These are phyloP conservation scores for Fusarium austroafricanum DNA, from an alignment of 2,329 filamentous ascomycete genomes.

Conservation along the genomic window DNA sequence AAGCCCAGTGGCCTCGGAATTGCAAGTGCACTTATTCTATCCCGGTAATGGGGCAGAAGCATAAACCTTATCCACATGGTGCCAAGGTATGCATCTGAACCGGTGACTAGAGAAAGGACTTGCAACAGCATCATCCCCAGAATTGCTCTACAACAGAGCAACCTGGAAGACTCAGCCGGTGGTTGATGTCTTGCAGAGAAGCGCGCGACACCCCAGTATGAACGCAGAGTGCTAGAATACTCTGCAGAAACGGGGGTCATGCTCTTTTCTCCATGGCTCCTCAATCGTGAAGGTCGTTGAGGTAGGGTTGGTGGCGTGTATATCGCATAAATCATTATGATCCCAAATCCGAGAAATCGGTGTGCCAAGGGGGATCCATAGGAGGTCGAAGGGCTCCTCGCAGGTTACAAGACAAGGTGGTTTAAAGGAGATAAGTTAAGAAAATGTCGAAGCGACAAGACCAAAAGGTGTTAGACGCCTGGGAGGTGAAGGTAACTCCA, in stretches of 20 bases:
- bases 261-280: constrained; percentile 2
- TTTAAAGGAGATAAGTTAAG: constrained; percentile 4
- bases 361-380: constrained; percentile 1
- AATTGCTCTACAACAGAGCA: constrained; percentile 6
- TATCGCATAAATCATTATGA: constrained; percentile 23
- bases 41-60: constrained; percentile 7
- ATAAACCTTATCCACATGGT: neutral
- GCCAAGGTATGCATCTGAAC: constrained; percentile 6
- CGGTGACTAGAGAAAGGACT: constrained; percentile 14
- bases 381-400: constrained; percentile 18
- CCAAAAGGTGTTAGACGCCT: constrained; percentile 46
- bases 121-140: constrained; percentile 3
- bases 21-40: constrained; percentile 23
- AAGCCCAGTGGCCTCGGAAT: constrained; percentile 35
- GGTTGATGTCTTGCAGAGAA: constrained; percentile 14
- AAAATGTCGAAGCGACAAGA: neutral
- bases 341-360: constrained; percentile 32
- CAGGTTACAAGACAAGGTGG: constrained; percentile 18
- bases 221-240: neutral
- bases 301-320: neutral
- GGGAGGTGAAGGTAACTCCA: constrained; percentile 55
- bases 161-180: neutral
- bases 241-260: neutral
- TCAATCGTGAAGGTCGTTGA: neutral
- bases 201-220: neutral